Base-by-base conservation (phyloP, 805 yeast species). In the Candida odintsovae region DNA sequence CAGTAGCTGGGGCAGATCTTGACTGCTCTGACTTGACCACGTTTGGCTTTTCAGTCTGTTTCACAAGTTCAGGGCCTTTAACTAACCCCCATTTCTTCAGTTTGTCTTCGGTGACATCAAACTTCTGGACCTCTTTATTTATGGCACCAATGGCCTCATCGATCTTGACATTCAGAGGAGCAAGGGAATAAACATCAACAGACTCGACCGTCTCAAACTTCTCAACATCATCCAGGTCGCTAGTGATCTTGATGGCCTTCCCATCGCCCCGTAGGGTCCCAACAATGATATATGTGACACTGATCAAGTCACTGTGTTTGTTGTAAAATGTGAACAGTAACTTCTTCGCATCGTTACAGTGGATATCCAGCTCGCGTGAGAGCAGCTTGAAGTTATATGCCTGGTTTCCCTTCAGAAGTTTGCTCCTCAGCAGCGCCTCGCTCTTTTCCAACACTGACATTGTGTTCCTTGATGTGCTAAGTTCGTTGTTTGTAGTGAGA, bases 341-440 rank as follows among this genome's bases (percentile, higher is more conserved):
- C 21, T 45, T 51, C 53, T 75, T 77, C 15, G 81, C 69, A 29
- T 64, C 64, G 20, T 56, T 41, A 2, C 64, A 67, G 41, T 71
- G 68, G 10, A 75, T 57, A n/a, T 59, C 58, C 43, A 73, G 53
- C 8, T 62, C 64, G 40, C 78, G 61, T 4, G 78, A 63, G 8
- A 75, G 61, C 8, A 68, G 57, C 41, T 69, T 69, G 51, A 72
- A 77, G 1, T 76, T 73, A 38, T 72, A 51, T n/a, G 50, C 26
- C 8, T 42, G 21, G 3, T 45, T 37, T 1, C 46, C 50, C 5
- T 41, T 19, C 13, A 13, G 29, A 3, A 48, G 36, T 2, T 42
- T 42, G 11, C 39, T 16, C 13, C 28, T 42, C 28, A 48, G 45
- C 6, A 48, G 37, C 2, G 10, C 4, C 6, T 48, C 36, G 8